Base-by-base conservation (phyloP, 2,329 filamentous ascomycete genomes). In the Blastomyces parvus region DNA sequence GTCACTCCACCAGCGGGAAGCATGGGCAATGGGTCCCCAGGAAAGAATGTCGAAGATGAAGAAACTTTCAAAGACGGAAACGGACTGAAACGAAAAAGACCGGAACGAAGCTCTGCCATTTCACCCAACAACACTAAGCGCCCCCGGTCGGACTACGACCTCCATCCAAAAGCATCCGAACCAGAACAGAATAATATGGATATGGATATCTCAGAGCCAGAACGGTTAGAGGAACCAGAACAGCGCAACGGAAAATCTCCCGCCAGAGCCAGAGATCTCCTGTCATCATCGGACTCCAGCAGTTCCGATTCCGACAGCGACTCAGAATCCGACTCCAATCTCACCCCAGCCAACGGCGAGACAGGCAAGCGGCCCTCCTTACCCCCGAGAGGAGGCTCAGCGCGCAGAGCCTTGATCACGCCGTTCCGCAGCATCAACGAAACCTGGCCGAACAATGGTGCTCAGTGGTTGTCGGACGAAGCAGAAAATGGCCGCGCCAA, bases 271-370 rank as follows among this genome's bases (percentile, higher is more conserved):
- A 42, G 33, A 25, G 55, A 46, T 42, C 11, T 1, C 40, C 19
- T 42, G 25, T 13, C 42, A 48, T 42, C 48, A 27, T 42, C 59
- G 1, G 48, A 40, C 3, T 40, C 42, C 3, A 40, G 36, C 44
- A 44, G 52, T 7, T 61, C 63, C 14, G 66, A 67, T 14, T 66
- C 68, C 11, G 67, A 65, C 22, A 64, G 59, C 7, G 68, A 70
- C 17, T 66, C 67, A 5, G 61, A 68, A 11, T 65, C 65, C 8
- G 66, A 46, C 17, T 36, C 53, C 19, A 58, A 36, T 27, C 55
- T 25, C 19, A 40, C 38, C 9, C 7, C 11, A 4, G 19, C 36
- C 6, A 58, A 58, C 40, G 11, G 2, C 19, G n/a, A 6, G 11
- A 2, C 13, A 25, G n/a, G n/a, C 22, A 58, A 58, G 4, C 17